Evolutionary conservation across 257 asterid genomes (phyloP).

Genomic region (Ajuga chamaepitys): DNA sequence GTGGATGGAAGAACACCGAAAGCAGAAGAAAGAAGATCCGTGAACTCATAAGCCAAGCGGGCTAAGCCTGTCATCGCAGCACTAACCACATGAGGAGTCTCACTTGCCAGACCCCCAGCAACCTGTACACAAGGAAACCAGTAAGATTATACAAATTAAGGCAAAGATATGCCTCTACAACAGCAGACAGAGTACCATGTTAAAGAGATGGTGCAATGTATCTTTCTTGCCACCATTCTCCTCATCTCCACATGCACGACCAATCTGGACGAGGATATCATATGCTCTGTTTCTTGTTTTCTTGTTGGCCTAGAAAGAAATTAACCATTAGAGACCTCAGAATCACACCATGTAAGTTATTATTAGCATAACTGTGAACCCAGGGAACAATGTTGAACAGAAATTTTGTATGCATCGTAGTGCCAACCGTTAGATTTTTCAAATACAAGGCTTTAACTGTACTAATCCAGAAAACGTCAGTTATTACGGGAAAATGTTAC

Average conservation of each 20-base stretch:
- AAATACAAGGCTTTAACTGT: neutral
- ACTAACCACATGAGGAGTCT: conserved; percentile 89
- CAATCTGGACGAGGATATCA: conserved; percentile 86
- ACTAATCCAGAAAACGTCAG: neutral
- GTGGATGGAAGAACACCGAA: conserved; percentile 74
- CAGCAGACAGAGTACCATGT: conserved; percentile 47
- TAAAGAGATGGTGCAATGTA: conserved; percentile 49
- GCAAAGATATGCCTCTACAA: neutral
- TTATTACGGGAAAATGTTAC: neutral
- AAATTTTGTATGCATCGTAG: neutral
- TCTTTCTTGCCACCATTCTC: conserved; percentile 62
- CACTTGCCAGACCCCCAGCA: conserved; percentile 91
- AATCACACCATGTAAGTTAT: neutral
- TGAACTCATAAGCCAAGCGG: conserved; percentile 92
- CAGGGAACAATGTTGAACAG: neutral
- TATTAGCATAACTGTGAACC: neutral
- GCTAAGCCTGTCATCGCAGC: conserved; percentile 95
- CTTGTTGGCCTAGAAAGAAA: conserved; percentile 61
- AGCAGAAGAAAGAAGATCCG: conserved; percentile 71
- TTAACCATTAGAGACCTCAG: conserved; percentile 1
- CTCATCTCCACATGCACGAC: conserved; percentile 78
- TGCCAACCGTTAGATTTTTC: neutral
- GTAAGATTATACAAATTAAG: neutral
- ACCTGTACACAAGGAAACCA: conserved; percentile 36
- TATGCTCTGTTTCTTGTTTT: conserved; percentile 92